These are phyloP conservation scores for Psophocarpus tetragonolobus DNA, from an alignment of 306 rosid species.

Conservation along the genomic window DNA sequence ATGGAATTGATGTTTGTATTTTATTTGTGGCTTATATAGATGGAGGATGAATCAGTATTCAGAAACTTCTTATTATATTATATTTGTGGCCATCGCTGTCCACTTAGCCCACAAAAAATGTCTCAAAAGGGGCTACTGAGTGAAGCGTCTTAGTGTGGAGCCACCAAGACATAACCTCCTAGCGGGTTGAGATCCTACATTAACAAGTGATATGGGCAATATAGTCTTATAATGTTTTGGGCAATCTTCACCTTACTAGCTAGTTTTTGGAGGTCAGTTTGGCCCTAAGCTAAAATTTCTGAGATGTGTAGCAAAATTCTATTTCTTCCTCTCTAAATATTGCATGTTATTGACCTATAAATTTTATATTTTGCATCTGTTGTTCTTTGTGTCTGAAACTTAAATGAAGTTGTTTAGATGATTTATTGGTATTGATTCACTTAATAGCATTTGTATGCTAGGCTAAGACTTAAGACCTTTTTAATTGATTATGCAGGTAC, in stretches of 20 bases:
- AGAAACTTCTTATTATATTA: neutral
- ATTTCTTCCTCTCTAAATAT: conserved; percentile 11
- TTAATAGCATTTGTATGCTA: conserved; percentile 18
- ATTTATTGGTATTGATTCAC: conserved; percentile 24
- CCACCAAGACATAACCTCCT: no score
- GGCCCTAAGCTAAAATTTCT: no score
- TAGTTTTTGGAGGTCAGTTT: no score
- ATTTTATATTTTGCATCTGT: neutral
- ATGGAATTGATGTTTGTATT: neutral
- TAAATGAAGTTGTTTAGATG: conserved; percentile 7
- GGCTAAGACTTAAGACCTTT: conserved; percentile 24
- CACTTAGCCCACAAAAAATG: no score
- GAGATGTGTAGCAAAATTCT: neutral
- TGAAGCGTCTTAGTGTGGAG: no score
- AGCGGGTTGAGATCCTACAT: no score
- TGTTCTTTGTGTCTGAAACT: conserved; percentile 15
- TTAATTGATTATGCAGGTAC: conserved; percentile 66
- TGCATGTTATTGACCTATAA: conserved; percentile 22
- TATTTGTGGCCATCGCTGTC: no score
- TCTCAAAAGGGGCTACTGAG: no score
- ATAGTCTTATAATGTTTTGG: no score
- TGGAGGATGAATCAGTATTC: conserved; percentile 5
- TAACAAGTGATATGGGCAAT: no score
- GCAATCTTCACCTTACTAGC: no score
- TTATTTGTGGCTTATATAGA: conserved; percentile 15